A percentile compares a stretch with the other conserved stretches of the same genome.
phyloP scores from a whole-genome alignment of 2,329 filamentous ascomycete genomes.

The Stylonectria norvegica region DNA sequence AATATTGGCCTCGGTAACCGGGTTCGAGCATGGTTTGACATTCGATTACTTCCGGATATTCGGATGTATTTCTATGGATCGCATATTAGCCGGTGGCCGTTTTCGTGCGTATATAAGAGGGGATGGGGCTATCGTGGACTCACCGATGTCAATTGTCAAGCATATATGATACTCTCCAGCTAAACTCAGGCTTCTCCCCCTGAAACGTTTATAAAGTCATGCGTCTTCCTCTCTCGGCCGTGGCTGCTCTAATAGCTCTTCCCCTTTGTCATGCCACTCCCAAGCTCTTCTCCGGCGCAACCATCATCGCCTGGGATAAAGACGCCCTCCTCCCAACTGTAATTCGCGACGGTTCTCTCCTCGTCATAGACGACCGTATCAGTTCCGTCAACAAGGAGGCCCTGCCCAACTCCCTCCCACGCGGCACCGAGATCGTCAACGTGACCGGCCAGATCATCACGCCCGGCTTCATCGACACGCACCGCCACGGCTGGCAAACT shows the following conservation, averaged over 20 bases:
- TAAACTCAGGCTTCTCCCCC: too few relatives aligned
- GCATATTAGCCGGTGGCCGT: too few relatives aligned
- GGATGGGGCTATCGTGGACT: too few relatives aligned
- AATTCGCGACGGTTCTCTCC: conserved; percentile 38
- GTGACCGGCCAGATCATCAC: conserved; percentile 49
- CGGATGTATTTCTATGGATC: too few relatives aligned
- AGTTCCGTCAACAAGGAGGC: conserved; percentile 27
- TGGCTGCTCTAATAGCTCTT: not conserved
- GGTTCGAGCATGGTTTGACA: too few relatives aligned
- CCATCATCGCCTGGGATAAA: conserved; percentile 40
- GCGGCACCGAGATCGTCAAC: conserved; percentile 41
- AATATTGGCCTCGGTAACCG: too few relatives aligned
- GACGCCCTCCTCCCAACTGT: conserved; percentile 32
- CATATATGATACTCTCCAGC: too few relatives aligned
- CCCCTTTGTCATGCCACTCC: not conserved
- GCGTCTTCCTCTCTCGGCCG: not conserved
- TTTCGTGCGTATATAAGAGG: too few relatives aligned
- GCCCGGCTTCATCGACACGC: conserved; percentile 56
- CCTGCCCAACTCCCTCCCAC: conserved; percentile 6
- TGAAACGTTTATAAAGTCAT: too few relatives aligned
- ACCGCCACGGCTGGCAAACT: conserved; percentile 56
- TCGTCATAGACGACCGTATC: conserved; percentile 39
- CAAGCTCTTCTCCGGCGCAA: conserved; percentile 33
- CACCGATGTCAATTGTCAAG: too few relatives aligned
- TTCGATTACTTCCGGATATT: too few relatives aligned